These are phyloP conservation scores for Penicillium nucicola DNA, from an alignment of 495 filamentous ascomycete genomes.

Conservation along the genomic window DNA sequence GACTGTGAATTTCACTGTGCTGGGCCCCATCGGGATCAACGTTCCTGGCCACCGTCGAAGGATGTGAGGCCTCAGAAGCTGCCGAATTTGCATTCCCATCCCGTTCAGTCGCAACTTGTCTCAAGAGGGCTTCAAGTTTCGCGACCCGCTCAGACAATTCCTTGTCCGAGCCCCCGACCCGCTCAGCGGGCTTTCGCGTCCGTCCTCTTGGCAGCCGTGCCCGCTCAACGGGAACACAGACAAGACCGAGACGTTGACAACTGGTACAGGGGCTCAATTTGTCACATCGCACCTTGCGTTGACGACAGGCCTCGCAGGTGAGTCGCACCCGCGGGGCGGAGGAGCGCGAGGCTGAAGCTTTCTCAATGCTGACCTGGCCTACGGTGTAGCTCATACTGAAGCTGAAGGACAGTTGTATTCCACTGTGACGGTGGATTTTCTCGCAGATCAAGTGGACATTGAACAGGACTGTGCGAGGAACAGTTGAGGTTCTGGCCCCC, in stretches of 20 bases:
- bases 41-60: slow-evolving; percentile 1
- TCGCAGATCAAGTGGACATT: too few relatives aligned
- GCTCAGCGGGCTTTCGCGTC: slow-evolving; percentile 35
- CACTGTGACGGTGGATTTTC: too few relatives aligned
- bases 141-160: slow-evolving; percentile 25
- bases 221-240: slow-evolving; percentile 52
- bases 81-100: background rate
- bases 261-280: slow-evolving; percentile 70
- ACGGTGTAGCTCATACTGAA: background rate
- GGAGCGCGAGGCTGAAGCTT: slow-evolving; percentile 11
- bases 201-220: slow-evolving; percentile 37
- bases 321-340: slow-evolving; percentile 28
- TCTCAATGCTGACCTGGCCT: background rate
- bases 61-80: background rate
- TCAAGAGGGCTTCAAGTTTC: slow-evolving; percentile 29
- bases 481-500: too few relatives aligned
- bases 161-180: slow-evolving; percentile 12
- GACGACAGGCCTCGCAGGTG: slow-evolving; percentile 54
- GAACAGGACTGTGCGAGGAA: too few relatives aligned
- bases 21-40: slow-evolving; percentile 6
- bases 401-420: too few relatives aligned
- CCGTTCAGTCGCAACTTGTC: slow-evolving; percentile 14
- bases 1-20: background rate
- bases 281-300: slow-evolving; percentile 78
- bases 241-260: slow-evolving; percentile 57